Evolutionary conservation across 495 filamentous ascomycete genomes (phyloP).

Genomic region (Staphylotrichum longicolle): DNA sequence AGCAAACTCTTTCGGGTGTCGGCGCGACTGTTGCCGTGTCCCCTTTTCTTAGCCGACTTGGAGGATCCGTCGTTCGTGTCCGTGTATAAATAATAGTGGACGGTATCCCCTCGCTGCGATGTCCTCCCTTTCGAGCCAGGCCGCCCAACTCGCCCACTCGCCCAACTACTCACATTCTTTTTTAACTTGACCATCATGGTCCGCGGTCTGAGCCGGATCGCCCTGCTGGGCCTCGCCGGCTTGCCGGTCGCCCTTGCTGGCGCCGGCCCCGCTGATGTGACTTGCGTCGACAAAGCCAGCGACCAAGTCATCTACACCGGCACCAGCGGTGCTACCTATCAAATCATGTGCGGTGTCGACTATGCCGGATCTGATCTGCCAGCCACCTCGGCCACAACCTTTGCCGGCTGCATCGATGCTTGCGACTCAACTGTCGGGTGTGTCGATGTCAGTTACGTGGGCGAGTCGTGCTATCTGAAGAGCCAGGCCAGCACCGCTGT

Average conservation of each 20-base stretch:
- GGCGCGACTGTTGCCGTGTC: too few relatives aligned
- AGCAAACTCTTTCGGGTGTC: too few relatives aligned
- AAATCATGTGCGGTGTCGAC: constrained; percentile 8
- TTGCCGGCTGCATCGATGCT: constrained; percentile 10
- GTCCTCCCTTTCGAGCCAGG: too few relatives aligned
- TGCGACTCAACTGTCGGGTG: constrained; percentile 5
- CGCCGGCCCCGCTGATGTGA: not conserved
- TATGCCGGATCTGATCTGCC: constrained; percentile 8
- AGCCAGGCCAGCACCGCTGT: not conserved
- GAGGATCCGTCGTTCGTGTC: too few relatives aligned
- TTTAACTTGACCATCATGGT: not conserved
- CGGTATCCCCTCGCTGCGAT: too few relatives aligned
- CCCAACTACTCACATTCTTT: too few relatives aligned
- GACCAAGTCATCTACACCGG: not conserved
- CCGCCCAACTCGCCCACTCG: too few relatives aligned
- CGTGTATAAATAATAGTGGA: too few relatives aligned
- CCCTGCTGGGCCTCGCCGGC: not conserved
- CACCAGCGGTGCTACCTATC: not conserved
- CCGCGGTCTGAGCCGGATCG: not conserved
- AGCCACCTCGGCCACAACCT: not conserved
- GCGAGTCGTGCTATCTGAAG: constrained; percentile 10
- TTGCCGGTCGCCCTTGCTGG: not conserved
- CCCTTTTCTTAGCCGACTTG: too few relatives aligned
- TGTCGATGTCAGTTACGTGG: constrained; percentile 8
- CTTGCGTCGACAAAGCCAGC: not conserved